Conservation (phyloP, 306 rosid genomes). For the Gleditsia sinensis region DNA sequence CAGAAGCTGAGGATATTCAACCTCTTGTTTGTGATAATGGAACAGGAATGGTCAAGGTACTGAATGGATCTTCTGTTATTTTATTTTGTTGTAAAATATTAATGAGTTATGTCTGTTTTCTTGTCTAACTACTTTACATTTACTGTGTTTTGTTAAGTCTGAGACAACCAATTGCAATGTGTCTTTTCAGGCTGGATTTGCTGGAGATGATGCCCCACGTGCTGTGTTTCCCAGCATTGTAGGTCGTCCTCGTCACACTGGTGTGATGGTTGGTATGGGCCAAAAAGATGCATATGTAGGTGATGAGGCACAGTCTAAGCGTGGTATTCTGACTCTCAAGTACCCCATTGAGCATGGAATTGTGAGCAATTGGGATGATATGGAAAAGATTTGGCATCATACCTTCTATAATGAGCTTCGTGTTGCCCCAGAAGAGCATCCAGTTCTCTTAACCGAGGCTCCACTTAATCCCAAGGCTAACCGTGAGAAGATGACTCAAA, state of each 20-base stretch:
- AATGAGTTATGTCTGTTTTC: background rate
- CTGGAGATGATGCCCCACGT: constrained; percentile 75
- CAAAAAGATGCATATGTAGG: constrained; percentile 28
- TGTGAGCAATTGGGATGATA: constrained; percentile 71
- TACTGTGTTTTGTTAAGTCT: background rate
- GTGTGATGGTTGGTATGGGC: constrained; percentile 27
- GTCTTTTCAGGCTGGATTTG: constrained; percentile 61
- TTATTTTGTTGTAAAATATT: background rate
- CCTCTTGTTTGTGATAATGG: constrained; percentile 77
- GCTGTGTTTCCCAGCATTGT: constrained; percentile 68
- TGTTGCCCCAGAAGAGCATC: constrained; percentile 96
- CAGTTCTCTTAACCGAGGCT: constrained; percentile 92
- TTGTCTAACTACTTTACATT: background rate
- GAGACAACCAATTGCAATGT: background rate
- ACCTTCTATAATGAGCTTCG: constrained; percentile 93
- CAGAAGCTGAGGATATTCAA: constrained; percentile 94
- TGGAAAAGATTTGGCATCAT: constrained; percentile 51
- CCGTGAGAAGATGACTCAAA: constrained; percentile 98
- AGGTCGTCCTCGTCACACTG: constrained; percentile 28
- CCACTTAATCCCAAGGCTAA: constrained; percentile 96
- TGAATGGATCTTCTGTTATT: background rate
- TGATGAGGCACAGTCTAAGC: constrained; percentile 69
- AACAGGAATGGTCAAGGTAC: constrained; percentile 63
- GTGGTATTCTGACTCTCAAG: constrained; percentile 62
- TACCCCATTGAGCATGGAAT: constrained; percentile 77